Evolutionary conservation across 1,284 basidiomycete genomes (phyloP).

Genomic region (Trichosporon asahii): DNA sequence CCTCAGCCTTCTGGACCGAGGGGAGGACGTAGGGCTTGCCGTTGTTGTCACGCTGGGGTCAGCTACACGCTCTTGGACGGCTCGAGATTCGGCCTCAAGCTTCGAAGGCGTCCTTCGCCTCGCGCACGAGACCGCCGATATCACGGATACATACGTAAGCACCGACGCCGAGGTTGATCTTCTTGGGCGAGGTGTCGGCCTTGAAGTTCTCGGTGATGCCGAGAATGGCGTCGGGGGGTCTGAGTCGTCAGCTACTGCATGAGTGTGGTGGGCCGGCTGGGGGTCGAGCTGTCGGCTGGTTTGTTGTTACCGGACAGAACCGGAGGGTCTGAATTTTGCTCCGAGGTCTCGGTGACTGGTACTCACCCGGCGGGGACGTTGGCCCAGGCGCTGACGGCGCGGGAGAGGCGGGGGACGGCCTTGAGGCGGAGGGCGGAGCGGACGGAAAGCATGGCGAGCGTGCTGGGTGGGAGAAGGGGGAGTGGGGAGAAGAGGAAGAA

Average conservation of each 20-base stretch:
- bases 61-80: not conserved
- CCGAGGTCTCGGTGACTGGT: not conserved
- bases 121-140: not conserved
- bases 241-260: constrained; percentile 2
- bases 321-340: not conserved
- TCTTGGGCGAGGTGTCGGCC: constrained; percentile 81
- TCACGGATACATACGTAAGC: constrained; percentile 26
- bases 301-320: constrained; percentile 1
- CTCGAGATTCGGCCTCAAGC: not conserved
- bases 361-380: constrained; percentile 27
- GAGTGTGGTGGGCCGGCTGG: not conserved
- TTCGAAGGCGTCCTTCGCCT: not conserved
- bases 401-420: constrained; percentile 19
- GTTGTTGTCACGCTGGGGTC: constrained; percentile 82
- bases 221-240: constrained; percentile 28
- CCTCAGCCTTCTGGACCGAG: constrained; percentile 75
- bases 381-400: constrained; percentile 25
- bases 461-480: not conserved
- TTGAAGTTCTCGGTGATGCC: constrained; percentile 57
- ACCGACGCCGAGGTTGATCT: constrained; percentile 96
- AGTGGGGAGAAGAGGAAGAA: not conserved
- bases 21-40: constrained; percentile 94
- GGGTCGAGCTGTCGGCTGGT: not conserved
- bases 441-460: constrained; percentile 20
- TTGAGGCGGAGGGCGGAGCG: constrained; percentile 22